Conservation (phyloP, 73 alveolate genomes). For the Paramecium primaurelia region DNA sequence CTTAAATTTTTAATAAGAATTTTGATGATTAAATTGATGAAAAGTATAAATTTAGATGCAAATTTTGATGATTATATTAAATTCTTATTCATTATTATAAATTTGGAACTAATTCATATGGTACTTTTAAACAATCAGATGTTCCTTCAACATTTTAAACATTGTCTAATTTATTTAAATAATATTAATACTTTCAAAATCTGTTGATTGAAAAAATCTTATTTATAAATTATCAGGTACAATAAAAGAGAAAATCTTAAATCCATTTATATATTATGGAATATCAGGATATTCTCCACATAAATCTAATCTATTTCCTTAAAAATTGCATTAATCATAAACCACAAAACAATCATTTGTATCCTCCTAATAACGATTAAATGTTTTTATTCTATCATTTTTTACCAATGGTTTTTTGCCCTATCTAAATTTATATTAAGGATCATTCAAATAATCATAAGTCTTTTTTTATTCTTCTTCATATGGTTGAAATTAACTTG, state of each 20-base stretch:
- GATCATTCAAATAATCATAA: background rate
- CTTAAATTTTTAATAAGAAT: background rate
- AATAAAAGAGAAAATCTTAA: background rate
- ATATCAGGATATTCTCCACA: constrained; percentile 49
- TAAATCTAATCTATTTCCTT: background rate
- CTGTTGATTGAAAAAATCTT: background rate
- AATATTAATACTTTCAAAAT: background rate
- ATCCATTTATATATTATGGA: background rate
- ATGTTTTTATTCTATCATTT: background rate
- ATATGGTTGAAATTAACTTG: background rate
- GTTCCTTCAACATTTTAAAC: background rate
- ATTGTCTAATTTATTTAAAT: background rate
- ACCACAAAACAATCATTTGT: constrained; percentile 22
- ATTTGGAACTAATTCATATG: background rate
- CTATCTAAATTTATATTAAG: background rate
- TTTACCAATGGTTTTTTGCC: background rate
- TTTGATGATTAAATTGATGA: background rate
- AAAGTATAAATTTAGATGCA: background rate
- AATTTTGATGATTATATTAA: background rate
- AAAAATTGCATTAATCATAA: background rate
- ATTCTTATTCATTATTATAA: background rate
- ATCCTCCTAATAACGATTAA: background rate
- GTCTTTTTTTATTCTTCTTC: background rate
- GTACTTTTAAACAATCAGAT: background rate
- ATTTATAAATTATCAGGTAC: background rate